Base-by-base conservation (phyloP, 352 stramenopile species). In the Elongisporangium senticosum region DNA sequence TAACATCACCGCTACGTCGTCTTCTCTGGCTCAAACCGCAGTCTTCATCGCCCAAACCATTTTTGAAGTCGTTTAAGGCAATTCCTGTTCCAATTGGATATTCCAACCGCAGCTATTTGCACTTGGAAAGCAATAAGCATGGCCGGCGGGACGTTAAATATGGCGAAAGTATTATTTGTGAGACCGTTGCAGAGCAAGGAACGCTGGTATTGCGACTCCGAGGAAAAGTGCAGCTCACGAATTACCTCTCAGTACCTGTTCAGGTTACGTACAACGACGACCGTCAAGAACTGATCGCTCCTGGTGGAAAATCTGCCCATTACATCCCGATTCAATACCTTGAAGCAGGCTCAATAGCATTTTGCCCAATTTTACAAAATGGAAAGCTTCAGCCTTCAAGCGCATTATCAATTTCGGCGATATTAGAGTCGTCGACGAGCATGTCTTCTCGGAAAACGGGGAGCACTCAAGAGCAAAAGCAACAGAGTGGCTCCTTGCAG, bases 21-120 rank as follows among this genome's bases (percentile, higher is more conserved):
- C 59, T 95, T 49, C 51, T 95, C 24, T 93, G 85, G 85, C 61
- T 95, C 2, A 87, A 89, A 47, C 83, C 83, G 6, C 79, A 86
- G 61, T 93, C 83, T 20, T 64, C 74, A 20, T 64, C 63, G 5
- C 68, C 72, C 56, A 63, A 49, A 1, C 47, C 61, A 37, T 43
- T 43, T 43, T 43, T 43, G 33, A 69, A 66, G 13, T 70, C 70
- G 49, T 76, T 75, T 0, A 93, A 95, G 55, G 74, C 83, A 6
- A 93, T 93, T 55, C 82, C 84, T 15, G 85, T 95, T n/a, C 85
- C 85, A 0, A 95, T 95, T 56, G 85, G 84, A 17, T 92, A 95
- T 60, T 92, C 81, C 7, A 90, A 95, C 64, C 77, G 84, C 23
- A 93, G 83, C 49, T 95, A 90, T 61, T 67, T 95, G 54, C 85